Evolutionary conservation across 176 grass and related monocot genomes (phyloP).

Genomic region (Oryza punctata): DNA sequence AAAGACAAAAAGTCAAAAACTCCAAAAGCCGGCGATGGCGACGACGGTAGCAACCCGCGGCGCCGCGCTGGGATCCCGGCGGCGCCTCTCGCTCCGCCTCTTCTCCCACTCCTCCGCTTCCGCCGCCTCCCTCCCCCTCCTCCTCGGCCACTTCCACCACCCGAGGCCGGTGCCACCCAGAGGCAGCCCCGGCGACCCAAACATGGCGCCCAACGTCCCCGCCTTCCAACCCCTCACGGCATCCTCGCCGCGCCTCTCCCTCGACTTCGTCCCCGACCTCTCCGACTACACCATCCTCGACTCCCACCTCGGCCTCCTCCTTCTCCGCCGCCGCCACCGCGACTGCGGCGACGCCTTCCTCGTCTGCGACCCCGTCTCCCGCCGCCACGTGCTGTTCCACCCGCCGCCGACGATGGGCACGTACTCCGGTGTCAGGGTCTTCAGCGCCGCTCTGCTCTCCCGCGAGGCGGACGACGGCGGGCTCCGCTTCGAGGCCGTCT

Average conservation of each 20-base stretch:
- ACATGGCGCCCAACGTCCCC: background rate
- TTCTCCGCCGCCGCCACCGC: background rate
- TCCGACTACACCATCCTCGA: background rate
- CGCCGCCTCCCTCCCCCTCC: background rate
- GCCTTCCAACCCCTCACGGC: background rate
- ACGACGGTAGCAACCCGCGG: too few species aligned
- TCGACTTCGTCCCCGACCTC: conserved; percentile 10
- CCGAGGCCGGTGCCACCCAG: background rate
- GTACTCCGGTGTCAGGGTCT: too few species aligned
- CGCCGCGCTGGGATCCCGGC: too few species aligned
- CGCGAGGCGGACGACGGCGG: background rate
- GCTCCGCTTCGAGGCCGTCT: conserved; percentile 13
- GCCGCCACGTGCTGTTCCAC: too few species aligned
- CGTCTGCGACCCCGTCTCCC: too few species aligned
- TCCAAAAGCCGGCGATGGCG: too few species aligned
- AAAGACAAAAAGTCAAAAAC: too few species aligned
- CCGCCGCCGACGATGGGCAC: too few species aligned
- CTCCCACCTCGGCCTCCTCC: background rate
- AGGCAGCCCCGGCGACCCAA: background rate
- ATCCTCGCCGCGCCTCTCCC: background rate
- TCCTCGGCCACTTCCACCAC: conserved; percentile 8
- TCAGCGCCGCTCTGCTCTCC: too few species aligned
- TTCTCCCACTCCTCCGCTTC: background rate
- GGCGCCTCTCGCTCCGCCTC: too few species aligned
- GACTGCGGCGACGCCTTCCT: background rate